Evolutionary conservation across 805 yeast genomes (phyloP).

Genomic region (Trichomonascus vanleenenianus): DNA sequence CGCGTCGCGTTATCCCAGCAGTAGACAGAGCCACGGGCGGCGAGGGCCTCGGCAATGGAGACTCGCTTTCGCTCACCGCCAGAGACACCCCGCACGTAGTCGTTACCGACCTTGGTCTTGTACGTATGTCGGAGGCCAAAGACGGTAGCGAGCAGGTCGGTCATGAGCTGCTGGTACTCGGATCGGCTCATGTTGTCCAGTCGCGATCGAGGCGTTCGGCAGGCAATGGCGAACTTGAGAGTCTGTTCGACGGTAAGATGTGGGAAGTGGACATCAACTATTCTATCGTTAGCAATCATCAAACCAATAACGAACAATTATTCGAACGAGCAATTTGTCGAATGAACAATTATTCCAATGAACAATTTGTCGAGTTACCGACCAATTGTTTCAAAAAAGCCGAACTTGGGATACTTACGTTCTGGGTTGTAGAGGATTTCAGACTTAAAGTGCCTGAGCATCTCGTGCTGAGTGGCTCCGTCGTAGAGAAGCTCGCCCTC

Average conservation of each 20-base stretch:
- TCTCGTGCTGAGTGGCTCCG: slow-evolving; percentile 51
- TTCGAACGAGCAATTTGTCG: neutral
- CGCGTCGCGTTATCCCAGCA: slow-evolving; percentile 82
- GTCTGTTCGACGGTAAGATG: slow-evolving; percentile 70
- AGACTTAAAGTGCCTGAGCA: slow-evolving; percentile 49
- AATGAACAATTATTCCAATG: too few relatives aligned
- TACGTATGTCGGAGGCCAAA: slow-evolving; percentile 56
- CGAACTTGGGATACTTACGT: too few relatives aligned
- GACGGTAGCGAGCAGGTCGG: slow-evolving; percentile 43
- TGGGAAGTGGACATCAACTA: slow-evolving; percentile 68
- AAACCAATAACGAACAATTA: neutral
- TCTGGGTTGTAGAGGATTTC: slow-evolving; percentile 37
- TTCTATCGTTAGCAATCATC: slow-evolving; percentile 29
- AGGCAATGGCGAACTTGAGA: slow-evolving; percentile 57
- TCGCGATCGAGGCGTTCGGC: slow-evolving; percentile 55
- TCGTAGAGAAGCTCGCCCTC: slow-evolving; percentile 55
- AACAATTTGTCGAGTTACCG: neutral
- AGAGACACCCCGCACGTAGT: slow-evolving; percentile 62
- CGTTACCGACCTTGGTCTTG: slow-evolving; percentile 55
- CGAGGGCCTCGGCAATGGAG: slow-evolving; percentile 69
- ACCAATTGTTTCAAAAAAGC: too few relatives aligned
- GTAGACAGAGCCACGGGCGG: slow-evolving; percentile 54
- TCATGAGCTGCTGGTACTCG: slow-evolving; percentile 41
- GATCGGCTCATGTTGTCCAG: slow-evolving; percentile 39
- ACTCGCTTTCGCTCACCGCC: slow-evolving; percentile 87